Conservation (phyloP, 139 green algal species). For the Ettlia oleoabundans region DNA sequence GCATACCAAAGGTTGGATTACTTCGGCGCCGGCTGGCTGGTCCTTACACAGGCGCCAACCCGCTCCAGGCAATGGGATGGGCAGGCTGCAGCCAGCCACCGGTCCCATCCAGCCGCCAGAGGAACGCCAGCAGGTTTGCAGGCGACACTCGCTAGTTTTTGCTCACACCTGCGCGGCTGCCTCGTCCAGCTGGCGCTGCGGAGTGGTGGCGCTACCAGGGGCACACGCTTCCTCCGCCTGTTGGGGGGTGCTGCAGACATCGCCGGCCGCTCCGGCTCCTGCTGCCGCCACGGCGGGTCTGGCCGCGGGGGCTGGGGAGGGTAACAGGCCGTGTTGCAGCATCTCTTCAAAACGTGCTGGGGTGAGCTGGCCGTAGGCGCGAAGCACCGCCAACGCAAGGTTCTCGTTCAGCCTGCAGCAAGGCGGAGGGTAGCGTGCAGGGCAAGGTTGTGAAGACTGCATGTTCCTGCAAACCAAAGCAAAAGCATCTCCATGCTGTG, state of each 20-base stretch:
- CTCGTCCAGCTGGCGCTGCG: background rate
- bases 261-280: too few relatives aligned
- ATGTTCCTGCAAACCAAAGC: too few relatives aligned
- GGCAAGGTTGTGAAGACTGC: background rate
- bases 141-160: too few relatives aligned
- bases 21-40: too few relatives aligned
- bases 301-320: background rate
- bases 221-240: background rate
- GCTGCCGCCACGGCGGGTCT: background rate
- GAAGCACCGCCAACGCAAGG: conserved; percentile 21
- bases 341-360: conserved; percentile 10
- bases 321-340: conserved; percentile 16
- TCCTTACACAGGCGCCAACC: too few relatives aligned
- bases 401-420: background rate
- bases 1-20: too few relatives aligned
- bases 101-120: too few relatives aligned
- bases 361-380: conserved; percentile 12
- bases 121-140: too few relatives aligned
- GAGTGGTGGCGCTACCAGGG: background rate
- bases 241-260: background rate
- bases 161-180: background rate
- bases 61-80: too few relatives aligned
- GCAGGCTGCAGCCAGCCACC: too few relatives aligned
- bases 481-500: too few relatives aligned
- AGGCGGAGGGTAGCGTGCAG: background rate